Conservation (phyloP, 2,329 filamentous ascomycete genomes). For the Curvularia sp. region DNA sequence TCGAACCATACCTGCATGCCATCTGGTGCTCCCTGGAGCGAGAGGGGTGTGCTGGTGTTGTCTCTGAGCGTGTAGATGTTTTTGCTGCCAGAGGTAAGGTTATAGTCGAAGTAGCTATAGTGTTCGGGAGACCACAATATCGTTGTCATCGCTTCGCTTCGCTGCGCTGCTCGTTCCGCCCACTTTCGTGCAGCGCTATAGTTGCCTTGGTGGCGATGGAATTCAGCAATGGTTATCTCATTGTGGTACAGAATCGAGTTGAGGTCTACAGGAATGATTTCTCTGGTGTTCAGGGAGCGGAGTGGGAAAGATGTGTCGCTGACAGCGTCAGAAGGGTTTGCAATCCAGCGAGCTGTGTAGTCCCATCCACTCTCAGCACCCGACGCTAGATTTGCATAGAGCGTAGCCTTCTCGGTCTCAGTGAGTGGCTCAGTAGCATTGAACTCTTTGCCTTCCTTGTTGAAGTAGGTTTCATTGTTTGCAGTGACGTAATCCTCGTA, state of each 20-base stretch:
- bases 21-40: conserved; percentile 56
- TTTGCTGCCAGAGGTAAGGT: conserved; percentile 65
- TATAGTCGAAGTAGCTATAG: conserved; percentile 73
- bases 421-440: conserved; percentile 61
- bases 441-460: conserved; percentile 65
- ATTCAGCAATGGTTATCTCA: conserved; percentile 65
- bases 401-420: conserved; percentile 58
- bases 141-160: conserved; percentile 68
- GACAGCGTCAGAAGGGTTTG: conserved; percentile 64
- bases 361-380: conserved; percentile 73
- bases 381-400: conserved; percentile 70
- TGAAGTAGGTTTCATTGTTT: conserved; percentile 70
- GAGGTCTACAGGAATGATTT: conserved; percentile 69
- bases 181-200: conserved; percentile 59
- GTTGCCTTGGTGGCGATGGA: conserved; percentile 62
- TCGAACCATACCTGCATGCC: conserved; percentile 66
- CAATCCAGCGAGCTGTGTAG: conserved; percentile 67
- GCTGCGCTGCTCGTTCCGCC: conserved; percentile 58
- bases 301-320: conserved; percentile 70
- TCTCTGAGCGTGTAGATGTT: conserved; percentile 60
- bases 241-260: conserved; percentile 74
- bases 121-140: conserved; percentile 71
- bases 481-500: conserved; percentile 70
- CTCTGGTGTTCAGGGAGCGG: conserved; percentile 66
- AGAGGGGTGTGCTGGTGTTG: conserved; percentile 51